Evolutionary conservation across 805 yeast genomes (phyloP), one percentile per base, ranked within the genome.

Genomic region (Hanseniaspora valbyensis): DNA sequence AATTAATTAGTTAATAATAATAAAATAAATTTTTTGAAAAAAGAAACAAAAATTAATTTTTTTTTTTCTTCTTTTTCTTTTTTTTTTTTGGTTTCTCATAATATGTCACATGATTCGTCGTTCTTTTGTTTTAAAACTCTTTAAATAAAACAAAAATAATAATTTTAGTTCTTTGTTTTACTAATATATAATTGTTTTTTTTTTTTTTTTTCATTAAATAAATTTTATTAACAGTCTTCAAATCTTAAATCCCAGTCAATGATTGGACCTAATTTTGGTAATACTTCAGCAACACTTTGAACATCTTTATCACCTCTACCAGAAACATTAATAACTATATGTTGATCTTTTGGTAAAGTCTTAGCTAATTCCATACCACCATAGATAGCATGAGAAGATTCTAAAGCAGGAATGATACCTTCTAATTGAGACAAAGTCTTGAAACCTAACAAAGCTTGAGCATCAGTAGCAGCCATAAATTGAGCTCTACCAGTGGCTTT

Each of bases 291-390:
- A 50, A 92, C 96, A 65, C 89, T 85, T 69, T 88, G 96, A 36
- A 92, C 98, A 66, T 92, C 98, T 72, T 92, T 92, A 66, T 92
- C 98, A 70, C 98, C 99, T 75, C 99, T 85, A 61, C 99, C 99
- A 48, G 96, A 87, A 52, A 92, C 76, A 65, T 88, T 88, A 62
- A 92, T 83, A 54, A 92, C 81, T 53, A 92, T 71, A 63, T 87
- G 79, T 69, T 88, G 75, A 57, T 83, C 95, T 56, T 80, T 75
- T 22, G 75, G 63, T 82, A 92, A 73, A 16, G 80, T 81, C 71
- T 86, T 80, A 28, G 99, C 98, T 44, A 85, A 74, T 68, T 88
- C 77, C 54, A 85, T 72, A 43, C 89, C 99, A 59, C 96, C 96
- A 63, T 74, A 84, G 50, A 92, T 78, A 37, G 99, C 99, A 66